Conservation (phyloP, 192 early-diverging fungal genomes). For the Pecoramyces ruminantium region DNA sequence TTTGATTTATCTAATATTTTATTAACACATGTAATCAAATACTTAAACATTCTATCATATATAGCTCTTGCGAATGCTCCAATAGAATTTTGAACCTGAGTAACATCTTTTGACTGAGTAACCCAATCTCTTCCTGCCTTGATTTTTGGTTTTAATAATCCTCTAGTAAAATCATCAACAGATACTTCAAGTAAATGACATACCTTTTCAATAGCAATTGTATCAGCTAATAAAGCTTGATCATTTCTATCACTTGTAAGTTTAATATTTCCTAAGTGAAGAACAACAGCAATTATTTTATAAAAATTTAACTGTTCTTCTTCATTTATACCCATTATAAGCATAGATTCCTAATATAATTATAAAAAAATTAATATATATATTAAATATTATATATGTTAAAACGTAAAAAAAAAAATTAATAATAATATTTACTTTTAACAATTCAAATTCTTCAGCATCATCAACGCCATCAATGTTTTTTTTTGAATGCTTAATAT, state of each 20-base stretch:
- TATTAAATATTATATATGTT: no score
- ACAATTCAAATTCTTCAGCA: slow-evolving; percentile 51
- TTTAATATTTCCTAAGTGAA: slow-evolving; percentile 87
- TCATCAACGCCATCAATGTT: slow-evolving; percentile 90
- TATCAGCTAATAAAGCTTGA: slow-evolving; percentile 65
- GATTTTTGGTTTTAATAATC: slow-evolving; percentile 72
- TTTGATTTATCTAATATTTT: slow-evolving; percentile 34
- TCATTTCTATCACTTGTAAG: slow-evolving; percentile 64
- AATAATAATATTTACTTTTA: slow-evolving; percentile 54
- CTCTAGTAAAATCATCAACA: slow-evolving; percentile 69
- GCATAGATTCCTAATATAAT: slow-evolving; percentile 61
- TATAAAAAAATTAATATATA: no score
- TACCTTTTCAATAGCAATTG: slow-evolving; percentile 51
- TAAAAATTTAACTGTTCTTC: slow-evolving; percentile 75
- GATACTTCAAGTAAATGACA: slow-evolving; percentile 89
- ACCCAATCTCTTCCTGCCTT: slow-evolving; percentile 95
- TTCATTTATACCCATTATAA: slow-evolving; percentile 56
- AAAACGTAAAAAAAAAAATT: no score
- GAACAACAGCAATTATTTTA: slow-evolving; percentile 63
- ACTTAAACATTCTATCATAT: slow-evolving; percentile 93
- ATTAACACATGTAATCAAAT: slow-evolving; percentile 78
- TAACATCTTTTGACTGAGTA: slow-evolving; percentile 65
- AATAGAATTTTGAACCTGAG: slow-evolving; percentile 71
- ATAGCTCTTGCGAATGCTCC: slow-evolving; percentile 80
- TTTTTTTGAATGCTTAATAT: slow-evolving; percentile 64